Conservation (phyloP, 768 basidiomycete species). For the Trametes gibbosa region DNA sequence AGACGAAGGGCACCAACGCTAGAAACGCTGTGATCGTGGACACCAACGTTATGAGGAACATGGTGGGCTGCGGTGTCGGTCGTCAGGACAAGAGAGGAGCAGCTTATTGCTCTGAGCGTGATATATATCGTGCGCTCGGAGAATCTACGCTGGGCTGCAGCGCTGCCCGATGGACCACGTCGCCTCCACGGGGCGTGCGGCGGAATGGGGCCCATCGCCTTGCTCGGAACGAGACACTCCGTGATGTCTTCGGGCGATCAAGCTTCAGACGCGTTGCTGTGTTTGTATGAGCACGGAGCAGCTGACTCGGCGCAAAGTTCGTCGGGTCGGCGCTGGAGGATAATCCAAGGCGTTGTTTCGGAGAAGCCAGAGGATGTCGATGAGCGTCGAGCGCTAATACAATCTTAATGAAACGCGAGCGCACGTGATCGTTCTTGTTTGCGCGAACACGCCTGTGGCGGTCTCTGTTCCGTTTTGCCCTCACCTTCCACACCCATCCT, state of each 20-base stretch:
- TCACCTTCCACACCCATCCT: not conserved
- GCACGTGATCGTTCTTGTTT: slow-evolving; percentile 15
- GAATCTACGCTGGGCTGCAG: slow-evolving; percentile 7
- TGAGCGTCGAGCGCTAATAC: not conserved
- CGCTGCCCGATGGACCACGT: slow-evolving; percentile 13
- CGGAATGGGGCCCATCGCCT: slow-evolving; percentile 3
- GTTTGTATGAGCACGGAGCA: not conserved
- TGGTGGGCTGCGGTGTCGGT: not conserved
- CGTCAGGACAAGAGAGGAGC: not conserved
- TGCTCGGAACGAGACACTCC: not conserved
- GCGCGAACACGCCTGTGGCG: not conserved
- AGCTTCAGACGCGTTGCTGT: not conserved
- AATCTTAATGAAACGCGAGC: not conserved
- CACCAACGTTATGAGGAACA: slow-evolving; percentile 11
- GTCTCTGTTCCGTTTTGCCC: not conserved
- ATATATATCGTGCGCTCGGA: slow-evolving; percentile 14
- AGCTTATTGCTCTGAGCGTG: not conserved
- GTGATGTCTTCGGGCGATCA: slow-evolving; percentile 13
- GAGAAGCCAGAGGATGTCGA: slow-evolving; percentile 5
- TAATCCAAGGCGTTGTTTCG: slow-evolving; percentile 28
- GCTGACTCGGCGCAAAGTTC: slow-evolving; percentile 3
- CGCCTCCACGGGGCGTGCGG: slow-evolving; percentile 9
- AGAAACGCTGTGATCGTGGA: slow-evolving; percentile 9
- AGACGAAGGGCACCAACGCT: slow-evolving; percentile 8
- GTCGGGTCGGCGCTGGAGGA: slow-evolving; percentile 14